Evolutionary conservation across 2,329 filamentous ascomycete species (phyloP).

Genomic region (Aspergillus fumigatus): DNA sequence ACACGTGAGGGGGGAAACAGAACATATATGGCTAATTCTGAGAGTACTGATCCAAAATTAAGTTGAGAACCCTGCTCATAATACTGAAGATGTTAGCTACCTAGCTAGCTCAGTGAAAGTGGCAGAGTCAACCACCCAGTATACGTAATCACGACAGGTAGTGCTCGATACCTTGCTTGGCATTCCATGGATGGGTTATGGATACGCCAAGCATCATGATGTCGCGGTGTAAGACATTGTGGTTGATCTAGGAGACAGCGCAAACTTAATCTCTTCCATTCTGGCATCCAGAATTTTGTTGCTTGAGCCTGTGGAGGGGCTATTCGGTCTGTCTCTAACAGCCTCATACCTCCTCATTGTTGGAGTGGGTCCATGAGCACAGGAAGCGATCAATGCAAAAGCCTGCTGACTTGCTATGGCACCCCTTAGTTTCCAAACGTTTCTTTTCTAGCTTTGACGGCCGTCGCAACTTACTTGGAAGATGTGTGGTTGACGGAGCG

Average conservation of each 20-base stretch:
- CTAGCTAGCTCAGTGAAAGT: background rate
- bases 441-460: background rate
- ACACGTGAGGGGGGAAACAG: background rate
- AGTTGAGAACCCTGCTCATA: background rate
- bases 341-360: background rate
- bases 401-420: background rate
- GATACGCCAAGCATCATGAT: background rate
- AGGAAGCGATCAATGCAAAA: background rate
- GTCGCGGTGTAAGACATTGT: background rate
- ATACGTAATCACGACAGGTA: constrained; percentile 12
- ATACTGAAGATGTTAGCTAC: background rate
- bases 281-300: background rate
- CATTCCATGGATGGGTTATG: background rate
- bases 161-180: constrained; percentile 11
- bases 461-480: background rate
- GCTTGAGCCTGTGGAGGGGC: background rate
- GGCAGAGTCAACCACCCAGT: constrained; percentile 2
- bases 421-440: background rate
- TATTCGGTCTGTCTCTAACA: background rate
- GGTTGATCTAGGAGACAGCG: background rate
- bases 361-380: background rate
- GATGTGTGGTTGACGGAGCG: background rate
- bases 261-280: background rate
- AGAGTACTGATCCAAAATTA: background rate
- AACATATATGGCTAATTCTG: background rate